These are phyloP conservation scores for Backusella psychrophila DNA, from an alignment of 192 early-diverging fungal genomes.

Conservation along the genomic window DNA sequence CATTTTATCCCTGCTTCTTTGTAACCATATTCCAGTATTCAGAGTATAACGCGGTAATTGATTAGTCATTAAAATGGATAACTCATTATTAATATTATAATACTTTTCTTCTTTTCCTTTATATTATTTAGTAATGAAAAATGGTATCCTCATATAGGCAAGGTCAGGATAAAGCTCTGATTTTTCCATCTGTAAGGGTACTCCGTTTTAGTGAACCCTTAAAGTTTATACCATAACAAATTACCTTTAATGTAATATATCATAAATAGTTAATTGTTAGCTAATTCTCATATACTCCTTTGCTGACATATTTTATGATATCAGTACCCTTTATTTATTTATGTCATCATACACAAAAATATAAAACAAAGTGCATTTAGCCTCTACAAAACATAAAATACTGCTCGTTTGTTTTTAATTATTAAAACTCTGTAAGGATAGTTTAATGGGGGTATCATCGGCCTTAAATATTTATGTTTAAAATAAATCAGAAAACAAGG, in stretches of 20 bases:
- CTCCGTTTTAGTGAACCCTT: not conserved
- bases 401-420: not conserved
- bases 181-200: not conserved
- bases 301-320: not conserved
- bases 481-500: not conserved
- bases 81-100: not conserved
- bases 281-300: not conserved
- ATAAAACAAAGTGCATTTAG: not conserved
- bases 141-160: not conserved
- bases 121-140: not conserved
- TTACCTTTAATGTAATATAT: not conserved
- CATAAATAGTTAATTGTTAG: not conserved
- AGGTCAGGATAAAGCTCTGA: not conserved
- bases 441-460: not conserved
- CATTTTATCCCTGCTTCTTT: too few species aligned
- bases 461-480: not conserved
- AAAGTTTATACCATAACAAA: not conserved
- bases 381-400: not conserved
- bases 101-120: not conserved
- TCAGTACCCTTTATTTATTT: not conserved
- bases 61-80: not conserved
- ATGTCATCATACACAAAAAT: not conserved
- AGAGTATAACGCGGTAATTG: too few species aligned
- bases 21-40: too few species aligned
- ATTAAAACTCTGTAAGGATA: not conserved